phyloP scores from a whole-genome alignment of 345 rosid species.

The Citropsis articulata region DNA sequence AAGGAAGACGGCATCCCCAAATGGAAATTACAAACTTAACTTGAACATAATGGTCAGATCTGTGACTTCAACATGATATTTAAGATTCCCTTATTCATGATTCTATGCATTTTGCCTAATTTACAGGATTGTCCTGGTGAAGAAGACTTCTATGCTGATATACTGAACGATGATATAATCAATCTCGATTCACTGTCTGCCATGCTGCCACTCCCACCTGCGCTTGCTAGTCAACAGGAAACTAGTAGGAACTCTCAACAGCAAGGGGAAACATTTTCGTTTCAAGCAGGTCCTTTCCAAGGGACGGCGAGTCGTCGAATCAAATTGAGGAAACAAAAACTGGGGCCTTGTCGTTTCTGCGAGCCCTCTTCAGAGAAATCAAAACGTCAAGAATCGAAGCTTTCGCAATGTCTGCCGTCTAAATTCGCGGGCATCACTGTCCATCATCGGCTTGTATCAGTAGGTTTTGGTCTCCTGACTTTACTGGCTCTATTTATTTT shows the following conservation, averaged over 20 bases:
- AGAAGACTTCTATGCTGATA: conserved; percentile 67
- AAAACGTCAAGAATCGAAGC: background rate
- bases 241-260: conserved; percentile 9
- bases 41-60: background rate
- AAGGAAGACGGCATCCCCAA: background rate
- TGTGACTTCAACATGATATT: background rate
- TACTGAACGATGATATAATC: conserved; percentile 77
- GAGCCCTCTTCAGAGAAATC: background rate
- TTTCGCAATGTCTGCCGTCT: conserved; percentile 11
- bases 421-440: background rate
- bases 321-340: conserved; percentile 14
- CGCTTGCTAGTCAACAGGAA: conserved; percentile 12
- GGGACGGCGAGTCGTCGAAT: conserved; percentile 30
- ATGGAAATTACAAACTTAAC: background rate
- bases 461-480: conserved; percentile 9
- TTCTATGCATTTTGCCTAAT: background rate
- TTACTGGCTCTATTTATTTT: conserved; percentile 23
- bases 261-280: background rate
- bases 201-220: background rate
- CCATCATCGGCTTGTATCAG: conserved; percentile 1
- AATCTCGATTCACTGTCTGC: conserved; percentile 41
- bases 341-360: background rate
- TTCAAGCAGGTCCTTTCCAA: conserved; percentile 18
- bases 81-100: background rate
- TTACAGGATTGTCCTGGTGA: conserved; percentile 44